Evolutionary conservation across 305 asterid genomes (phyloP).

Genomic region (Plantago rigida): DNA sequence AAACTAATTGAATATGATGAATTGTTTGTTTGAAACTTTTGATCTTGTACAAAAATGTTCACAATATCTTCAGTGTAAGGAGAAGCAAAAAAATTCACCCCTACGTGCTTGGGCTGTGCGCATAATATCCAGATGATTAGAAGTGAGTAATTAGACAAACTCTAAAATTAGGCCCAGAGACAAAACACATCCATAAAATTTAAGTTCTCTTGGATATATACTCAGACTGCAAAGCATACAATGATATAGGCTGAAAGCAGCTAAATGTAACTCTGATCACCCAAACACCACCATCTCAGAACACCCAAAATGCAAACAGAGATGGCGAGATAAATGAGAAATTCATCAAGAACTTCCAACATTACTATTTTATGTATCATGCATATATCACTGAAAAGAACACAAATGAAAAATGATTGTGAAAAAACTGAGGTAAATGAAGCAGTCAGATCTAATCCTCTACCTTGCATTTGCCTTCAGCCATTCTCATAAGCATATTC

Average conservation of each 20-base stretch:
- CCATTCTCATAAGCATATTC: slow-evolving; percentile 94
- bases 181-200: too few species aligned
- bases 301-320: not conserved
- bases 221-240: not conserved
- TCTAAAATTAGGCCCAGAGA: not conserved
- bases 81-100: not conserved
- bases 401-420: not conserved
- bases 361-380: not conserved
- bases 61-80: not conserved
- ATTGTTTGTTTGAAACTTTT: not conserved
- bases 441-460: not conserved
- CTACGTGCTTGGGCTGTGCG: too few species aligned
- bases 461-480: slow-evolving; percentile 99
- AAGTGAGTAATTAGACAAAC: not conserved
- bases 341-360: too few species aligned
- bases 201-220: not conserved
- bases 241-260: too few species aligned
- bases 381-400: not conserved
- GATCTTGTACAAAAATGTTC: not conserved
- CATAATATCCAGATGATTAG: not conserved
- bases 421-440: not conserved
- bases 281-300: too few species aligned
- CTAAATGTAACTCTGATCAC: too few species aligned
- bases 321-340: not conserved
- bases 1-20: not conserved